Evolutionary conservation across 768 basidiomycete genomes (phyloP).

Genomic region (Lactarius indigo): DNA sequence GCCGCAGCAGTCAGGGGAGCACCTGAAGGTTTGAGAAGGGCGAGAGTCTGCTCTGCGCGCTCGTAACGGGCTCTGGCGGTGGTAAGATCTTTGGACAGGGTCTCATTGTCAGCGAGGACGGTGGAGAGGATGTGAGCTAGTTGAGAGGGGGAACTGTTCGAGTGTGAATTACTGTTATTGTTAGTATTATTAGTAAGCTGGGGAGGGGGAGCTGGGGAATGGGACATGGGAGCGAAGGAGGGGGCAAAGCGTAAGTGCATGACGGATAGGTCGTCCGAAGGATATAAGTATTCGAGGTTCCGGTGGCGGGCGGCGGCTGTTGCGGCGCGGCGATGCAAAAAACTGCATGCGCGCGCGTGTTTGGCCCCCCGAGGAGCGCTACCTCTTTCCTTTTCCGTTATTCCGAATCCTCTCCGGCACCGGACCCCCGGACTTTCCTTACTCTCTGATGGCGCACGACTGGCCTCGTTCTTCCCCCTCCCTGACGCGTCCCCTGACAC

Average conservation of each 20-base stretch:
- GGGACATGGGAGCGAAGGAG: slow-evolving; percentile 24
- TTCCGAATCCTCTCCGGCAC: slow-evolving; percentile 9
- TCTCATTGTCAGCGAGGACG: slow-evolving; percentile 27
- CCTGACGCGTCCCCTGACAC: slow-evolving; percentile 18
- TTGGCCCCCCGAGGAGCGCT: slow-evolving; percentile 26
- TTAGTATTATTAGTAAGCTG: slow-evolving; percentile 12
- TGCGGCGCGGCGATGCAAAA: slow-evolving; percentile 25
- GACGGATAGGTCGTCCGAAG: slow-evolving; percentile 20
- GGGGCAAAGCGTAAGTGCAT: slow-evolving; percentile 22
- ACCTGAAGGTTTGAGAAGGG: slow-evolving; percentile 16
- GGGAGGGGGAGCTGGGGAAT: slow-evolving; percentile 25
- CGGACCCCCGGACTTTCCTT: slow-evolving; percentile 16
- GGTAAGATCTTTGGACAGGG: slow-evolving; percentile 22
- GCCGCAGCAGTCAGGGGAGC: slow-evolving; percentile 5
- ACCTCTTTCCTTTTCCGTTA: slow-evolving; percentile 19
- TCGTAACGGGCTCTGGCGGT: slow-evolving; percentile 21
- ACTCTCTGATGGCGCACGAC: slow-evolving; percentile 5
- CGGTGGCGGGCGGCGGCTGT: slow-evolving; percentile 26
- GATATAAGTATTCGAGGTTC: slow-evolving; percentile 27
- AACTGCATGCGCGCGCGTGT: slow-evolving; percentile 24
- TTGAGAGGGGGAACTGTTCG: slow-evolving; percentile 22
- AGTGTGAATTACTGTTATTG: slow-evolving; percentile 7
- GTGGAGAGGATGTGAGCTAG: slow-evolving; percentile 25
- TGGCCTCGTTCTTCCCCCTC: background rate
- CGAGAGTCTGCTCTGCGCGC: slow-evolving; percentile 23